Evolutionary conservation across 1,284 basidiomycete species (phyloP).

Genomic region (Sporisorium graminicola): DNA sequence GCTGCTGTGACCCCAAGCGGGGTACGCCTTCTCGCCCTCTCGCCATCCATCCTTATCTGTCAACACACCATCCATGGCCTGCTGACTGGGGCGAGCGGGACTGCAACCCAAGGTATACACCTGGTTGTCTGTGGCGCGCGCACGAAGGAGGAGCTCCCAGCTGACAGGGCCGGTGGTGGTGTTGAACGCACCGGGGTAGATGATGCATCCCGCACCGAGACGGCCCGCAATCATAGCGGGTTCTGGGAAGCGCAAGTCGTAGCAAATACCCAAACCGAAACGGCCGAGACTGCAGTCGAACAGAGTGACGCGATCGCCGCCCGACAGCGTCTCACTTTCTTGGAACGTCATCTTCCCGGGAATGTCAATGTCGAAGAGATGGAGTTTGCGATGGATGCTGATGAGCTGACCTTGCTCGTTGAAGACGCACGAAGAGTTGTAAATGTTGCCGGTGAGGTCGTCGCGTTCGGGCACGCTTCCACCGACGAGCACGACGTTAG

Average conservation of each 20-base stretch:
- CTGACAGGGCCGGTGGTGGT: constrained; percentile 92
- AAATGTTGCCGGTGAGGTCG: constrained; percentile 58
- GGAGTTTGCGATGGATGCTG: constrained; percentile 90
- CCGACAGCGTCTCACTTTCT: constrained; percentile 93
- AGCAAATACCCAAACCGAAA: constrained; percentile 89
- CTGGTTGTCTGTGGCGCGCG: constrained; percentile 94
- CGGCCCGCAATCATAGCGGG: constrained; percentile 91
- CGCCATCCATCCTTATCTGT: constrained; percentile 36
- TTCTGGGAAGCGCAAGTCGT: constrained; percentile 87
- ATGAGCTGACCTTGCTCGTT: constrained; percentile 87
- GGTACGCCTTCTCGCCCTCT: constrained; percentile 62
- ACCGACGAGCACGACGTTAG: constrained; percentile 89
- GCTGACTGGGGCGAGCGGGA: constrained; percentile 85
- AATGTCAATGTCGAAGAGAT: constrained; percentile 98
- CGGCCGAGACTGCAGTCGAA: constrained; percentile 95
- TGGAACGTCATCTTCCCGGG: constrained; percentile 97
- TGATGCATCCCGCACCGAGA: constrained; percentile 85
- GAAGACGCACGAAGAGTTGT: constrained; percentile 76
- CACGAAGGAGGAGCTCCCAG: constrained; percentile 92
- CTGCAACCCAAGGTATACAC: constrained; percentile 95
- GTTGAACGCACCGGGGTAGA: constrained; percentile 76
- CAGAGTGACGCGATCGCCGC: constrained; percentile 80
- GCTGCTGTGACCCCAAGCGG: constrained; percentile 66
- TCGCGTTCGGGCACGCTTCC: constrained; percentile 73
- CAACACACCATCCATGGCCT: constrained; percentile 37